Evolutionary conservation across 768 basidiomycete species (phyloP).

Genomic region (Leccinum aurantiacum): DNA sequence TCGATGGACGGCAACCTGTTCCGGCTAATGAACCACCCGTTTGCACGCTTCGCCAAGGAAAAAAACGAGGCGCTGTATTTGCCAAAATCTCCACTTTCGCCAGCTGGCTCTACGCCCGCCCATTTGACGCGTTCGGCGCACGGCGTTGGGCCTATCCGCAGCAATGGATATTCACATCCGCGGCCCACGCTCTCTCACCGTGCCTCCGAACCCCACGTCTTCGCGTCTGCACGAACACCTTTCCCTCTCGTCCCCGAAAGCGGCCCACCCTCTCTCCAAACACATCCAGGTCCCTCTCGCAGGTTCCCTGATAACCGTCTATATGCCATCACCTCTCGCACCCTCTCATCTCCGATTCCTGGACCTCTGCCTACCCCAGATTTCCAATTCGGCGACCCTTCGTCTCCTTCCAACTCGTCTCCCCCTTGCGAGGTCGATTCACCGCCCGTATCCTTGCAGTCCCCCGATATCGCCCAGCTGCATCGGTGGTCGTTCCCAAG

Average conservation of each 20-base stretch:
- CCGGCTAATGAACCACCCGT: constrained; percentile 50
- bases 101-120: constrained; percentile 34
- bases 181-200: constrained; percentile 30
- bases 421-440: constrained; percentile 47
- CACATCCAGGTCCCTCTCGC: constrained; percentile 17
- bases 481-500: constrained; percentile 46
- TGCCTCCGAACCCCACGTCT: constrained; percentile 36
- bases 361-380: constrained; percentile 62
- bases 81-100: constrained; percentile 35
- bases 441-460: constrained; percentile 27
- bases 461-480: constrained; percentile 44
- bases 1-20: constrained; percentile 47
- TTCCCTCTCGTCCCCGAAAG: constrained; percentile 34
- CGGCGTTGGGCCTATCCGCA: constrained; percentile 43
- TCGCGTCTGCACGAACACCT: constrained; percentile 38
- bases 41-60: constrained; percentile 34
- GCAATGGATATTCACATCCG: constrained; percentile 44
- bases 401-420: constrained; percentile 48
- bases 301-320: constrained; percentile 46
- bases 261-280: constrained; percentile 11
- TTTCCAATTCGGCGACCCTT: constrained; percentile 64
- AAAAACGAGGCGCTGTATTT: constrained; percentile 35
- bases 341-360: constrained; percentile 44
- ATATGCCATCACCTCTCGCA: constrained; percentile 49
- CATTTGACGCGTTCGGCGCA: constrained; percentile 35